phyloP scores from a whole-genome alignment of 108 stramenopile species.

The Aurantiochytrium sp. region DNA sequence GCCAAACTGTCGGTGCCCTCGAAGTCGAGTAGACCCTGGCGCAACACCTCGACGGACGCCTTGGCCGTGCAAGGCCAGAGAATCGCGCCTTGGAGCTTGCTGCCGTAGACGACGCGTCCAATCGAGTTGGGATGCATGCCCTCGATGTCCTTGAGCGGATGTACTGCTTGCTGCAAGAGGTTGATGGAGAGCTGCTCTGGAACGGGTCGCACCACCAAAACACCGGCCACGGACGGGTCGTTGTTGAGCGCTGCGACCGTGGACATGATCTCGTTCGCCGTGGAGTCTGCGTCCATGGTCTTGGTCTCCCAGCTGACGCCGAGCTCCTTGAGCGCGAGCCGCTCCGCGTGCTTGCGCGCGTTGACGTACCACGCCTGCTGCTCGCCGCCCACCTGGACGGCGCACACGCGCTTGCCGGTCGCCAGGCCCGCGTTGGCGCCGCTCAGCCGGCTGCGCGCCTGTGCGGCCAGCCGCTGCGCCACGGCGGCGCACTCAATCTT shows the following conservation, averaged over 20 bases:
- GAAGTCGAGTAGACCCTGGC: not conserved
- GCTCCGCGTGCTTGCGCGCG: not conserved
- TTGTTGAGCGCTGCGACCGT: not conserved
- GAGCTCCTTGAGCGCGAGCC: not conserved
- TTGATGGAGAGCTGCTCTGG: not conserved
- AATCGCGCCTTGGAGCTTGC: not conserved
- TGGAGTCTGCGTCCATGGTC: not conserved
- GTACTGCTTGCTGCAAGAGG: not conserved
- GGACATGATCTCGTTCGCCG: not conserved
- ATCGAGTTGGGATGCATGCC: slow-evolving; percentile 13
- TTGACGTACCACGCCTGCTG: not conserved
- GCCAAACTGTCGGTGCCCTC: not conserved
- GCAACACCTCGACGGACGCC: not conserved
- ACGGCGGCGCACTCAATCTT: not conserved
- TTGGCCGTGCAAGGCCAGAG: slow-evolving; percentile 3
- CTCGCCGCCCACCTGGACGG: not conserved
- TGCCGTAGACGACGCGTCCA: not conserved
- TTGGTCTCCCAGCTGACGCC: not conserved
- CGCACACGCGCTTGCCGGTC: not conserved
- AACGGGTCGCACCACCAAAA: not conserved
- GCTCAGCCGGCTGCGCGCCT: not conserved
- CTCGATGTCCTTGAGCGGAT: slow-evolving; percentile 4
- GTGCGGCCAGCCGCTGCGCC: not conserved
- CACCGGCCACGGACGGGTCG: not conserved
- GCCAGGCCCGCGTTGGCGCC: not conserved